phyloP scores from a whole-genome alignment of 495 filamentous ascomycete genomes.

The Lasiosphaeriaceae sp. region DNA sequence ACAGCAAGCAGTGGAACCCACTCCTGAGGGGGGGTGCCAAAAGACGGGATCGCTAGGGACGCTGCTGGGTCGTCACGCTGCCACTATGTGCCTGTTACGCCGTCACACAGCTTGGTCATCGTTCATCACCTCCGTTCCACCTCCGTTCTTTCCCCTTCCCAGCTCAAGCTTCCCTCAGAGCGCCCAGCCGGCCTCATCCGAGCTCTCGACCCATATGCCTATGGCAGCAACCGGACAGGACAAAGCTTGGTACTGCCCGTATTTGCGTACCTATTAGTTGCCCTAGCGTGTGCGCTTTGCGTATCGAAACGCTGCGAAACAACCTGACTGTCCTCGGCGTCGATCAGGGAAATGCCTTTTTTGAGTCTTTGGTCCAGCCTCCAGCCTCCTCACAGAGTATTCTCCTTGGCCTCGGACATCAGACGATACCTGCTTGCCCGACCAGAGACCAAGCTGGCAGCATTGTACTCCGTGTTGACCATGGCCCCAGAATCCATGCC shows the following conservation, averaged over 20 bases:
- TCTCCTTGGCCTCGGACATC: background rate
- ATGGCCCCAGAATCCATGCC: too few relatives aligned
- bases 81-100: too few relatives aligned
- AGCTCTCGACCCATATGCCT: too few relatives aligned
- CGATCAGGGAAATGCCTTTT: conserved; percentile 34
- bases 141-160: background rate
- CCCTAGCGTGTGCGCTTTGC: conserved; percentile 3
- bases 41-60: too few relatives aligned
- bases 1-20: too few relatives aligned
- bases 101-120: too few relatives aligned
- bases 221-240: too few relatives aligned
- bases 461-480: too few relatives aligned
- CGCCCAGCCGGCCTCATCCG: background rate
- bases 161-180: background rate
- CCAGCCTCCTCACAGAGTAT: background rate
- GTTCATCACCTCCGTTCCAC: background rate
- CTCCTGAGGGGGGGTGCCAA: too few relatives aligned
- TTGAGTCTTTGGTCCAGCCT: background rate
- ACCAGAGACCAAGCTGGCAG: background rate
- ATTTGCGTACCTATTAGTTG: too few relatives aligned
- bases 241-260: too few relatives aligned
- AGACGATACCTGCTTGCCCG: conserved; percentile 12
- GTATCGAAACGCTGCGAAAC: conserved; percentile 34
- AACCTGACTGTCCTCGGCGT: conserved; percentile 26
- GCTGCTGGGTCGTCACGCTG: too few relatives aligned